phyloP scores from a whole-genome alignment of 2,329 filamentous ascomycete species.

The Fusarium mangiferae region DNA sequence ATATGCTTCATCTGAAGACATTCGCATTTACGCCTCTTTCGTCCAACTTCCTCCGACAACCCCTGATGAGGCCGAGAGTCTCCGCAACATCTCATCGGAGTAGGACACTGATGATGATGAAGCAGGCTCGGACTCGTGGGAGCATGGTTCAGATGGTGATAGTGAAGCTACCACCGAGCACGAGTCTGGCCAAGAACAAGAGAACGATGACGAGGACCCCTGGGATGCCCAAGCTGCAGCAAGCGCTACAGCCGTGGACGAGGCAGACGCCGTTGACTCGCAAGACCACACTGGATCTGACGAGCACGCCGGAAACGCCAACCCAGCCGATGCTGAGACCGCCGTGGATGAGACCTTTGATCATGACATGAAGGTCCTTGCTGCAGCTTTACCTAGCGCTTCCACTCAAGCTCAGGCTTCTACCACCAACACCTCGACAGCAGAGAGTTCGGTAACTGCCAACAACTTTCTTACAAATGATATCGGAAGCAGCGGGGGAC shows the following conservation, averaged over 20 bases:
- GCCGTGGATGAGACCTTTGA: background rate
- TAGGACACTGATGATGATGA: background rate
- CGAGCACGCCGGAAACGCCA: background rate
- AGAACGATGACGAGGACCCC: background rate
- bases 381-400: background rate
- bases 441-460: background rate
- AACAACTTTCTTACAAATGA: background rate
- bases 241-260: background rate
- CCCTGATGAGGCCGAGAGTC: background rate
- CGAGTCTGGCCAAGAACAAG: background rate
- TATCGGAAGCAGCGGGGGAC: background rate
- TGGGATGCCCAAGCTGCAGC: background rate
- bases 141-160: background rate
- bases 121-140: background rate
- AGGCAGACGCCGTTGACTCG: background rate
- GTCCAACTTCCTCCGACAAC: background rate
- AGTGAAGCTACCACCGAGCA: background rate
- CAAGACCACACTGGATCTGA: background rate
- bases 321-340: background rate
- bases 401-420: background rate
- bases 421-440: background rate
- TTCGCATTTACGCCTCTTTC: background rate
- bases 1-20: background rate
- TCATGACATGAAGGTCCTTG: background rate
- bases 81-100: background rate